Evolutionary conservation across 306 rosid species (phyloP).

Genomic region (Abrus pulchellus): DNA sequence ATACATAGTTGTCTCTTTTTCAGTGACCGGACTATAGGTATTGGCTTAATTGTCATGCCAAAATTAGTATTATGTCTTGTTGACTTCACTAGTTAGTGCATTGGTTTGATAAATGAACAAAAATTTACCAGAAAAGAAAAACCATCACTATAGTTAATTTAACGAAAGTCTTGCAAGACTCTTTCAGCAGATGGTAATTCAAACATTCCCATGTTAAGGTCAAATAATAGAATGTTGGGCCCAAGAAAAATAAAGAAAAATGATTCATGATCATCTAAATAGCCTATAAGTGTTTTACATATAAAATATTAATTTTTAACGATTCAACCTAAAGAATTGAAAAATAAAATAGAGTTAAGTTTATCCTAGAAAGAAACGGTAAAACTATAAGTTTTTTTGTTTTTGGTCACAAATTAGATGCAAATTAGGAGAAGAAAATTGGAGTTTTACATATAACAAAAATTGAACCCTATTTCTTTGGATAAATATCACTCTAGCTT

Average conservation of each 20-base stretch:
- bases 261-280: no score
- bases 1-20: slow-evolving; percentile 6
- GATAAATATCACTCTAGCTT: no score
- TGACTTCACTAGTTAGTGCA: background rate
- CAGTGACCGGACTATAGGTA: background rate
- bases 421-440: no score
- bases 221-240: background rate
- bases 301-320: no score
- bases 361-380: background rate
- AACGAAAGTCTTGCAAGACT: background rate
- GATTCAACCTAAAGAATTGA: no score
- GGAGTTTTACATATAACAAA: no score
- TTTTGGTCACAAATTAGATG: no score
- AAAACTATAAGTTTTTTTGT: background rate
- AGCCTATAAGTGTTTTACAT: no score
- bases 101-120: slow-evolving; percentile 12
- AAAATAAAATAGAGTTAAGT: background rate
- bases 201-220: slow-evolving; percentile 19
- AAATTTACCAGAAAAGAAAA: background rate
- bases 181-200: background rate
- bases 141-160: background rate
- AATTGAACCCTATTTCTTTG: no score
- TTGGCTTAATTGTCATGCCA: slow-evolving; percentile 32
- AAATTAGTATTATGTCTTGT: background rate
- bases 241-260: no score